Evolutionary conservation across 2,329 filamentous ascomycete genomes (phyloP), one percentile per base, ranked within the genome.

Genomic region (Aspergillus texensis): DNA sequence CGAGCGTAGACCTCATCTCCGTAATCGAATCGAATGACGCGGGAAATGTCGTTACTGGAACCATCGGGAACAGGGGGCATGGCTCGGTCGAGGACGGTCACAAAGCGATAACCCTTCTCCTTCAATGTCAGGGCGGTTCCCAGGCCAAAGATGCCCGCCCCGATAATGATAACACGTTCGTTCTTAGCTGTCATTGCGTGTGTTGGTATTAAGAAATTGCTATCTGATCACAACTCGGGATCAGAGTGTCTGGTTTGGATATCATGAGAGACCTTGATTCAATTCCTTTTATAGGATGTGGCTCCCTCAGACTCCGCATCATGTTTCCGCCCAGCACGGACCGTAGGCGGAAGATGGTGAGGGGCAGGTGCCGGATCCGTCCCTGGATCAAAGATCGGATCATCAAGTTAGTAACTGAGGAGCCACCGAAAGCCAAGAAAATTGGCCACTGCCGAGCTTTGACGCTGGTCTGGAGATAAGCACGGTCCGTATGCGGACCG

Each of bases 1-100:
- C 82, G 78, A 2, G 92, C 86, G 78, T 97, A 97, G 26, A 89
- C 83, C 0, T 86, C 80, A 71, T 94, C 88, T 2, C 90, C 88
- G 73, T 97, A 97, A 82, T 97, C 74, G 56, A 75, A 75, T 4
- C 78, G 71, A 24, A 80, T 77, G 1, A 79, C 70, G 1, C 78
- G 72, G 1, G 78, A 79, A 30, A 79, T 78, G 56, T 80, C 78
- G 43, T 77, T 74, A 52, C 77, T 79, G 5, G 76, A 77, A 1
- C 77, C 78, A 62, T 80, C 78, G 56, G 70, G 69, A 2, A 76
- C 75, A 1, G 74, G 75, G n/a, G 74, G 74, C 57, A 74, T 69
- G 2, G 71, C 68, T n/a, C 75, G 69, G 48, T 77, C 75, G 14
- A 77, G 65, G 2, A 77, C 70, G 2, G 72, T 75, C 26, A 77